phyloP scores from a whole-genome alignment of 257 asterid species.

The Capsicum baccatum region DNA sequence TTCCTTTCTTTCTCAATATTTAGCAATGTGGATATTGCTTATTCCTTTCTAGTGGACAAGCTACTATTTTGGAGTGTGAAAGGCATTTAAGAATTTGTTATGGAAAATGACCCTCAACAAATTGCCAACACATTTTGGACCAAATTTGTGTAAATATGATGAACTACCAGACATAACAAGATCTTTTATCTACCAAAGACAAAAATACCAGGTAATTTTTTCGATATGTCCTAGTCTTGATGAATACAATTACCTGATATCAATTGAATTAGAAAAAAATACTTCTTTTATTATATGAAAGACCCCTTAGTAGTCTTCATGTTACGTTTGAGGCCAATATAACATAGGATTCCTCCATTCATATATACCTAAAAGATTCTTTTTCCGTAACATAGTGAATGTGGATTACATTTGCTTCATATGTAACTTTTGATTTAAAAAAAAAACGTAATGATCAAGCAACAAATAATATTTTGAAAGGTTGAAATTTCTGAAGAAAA shows the following conservation, averaged over 20 bases:
- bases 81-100: not conserved
- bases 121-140: not conserved
- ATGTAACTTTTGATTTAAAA: not conserved
- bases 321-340: not conserved
- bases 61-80: not conserved
- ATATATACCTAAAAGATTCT: not conserved
- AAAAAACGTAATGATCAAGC: not conserved
- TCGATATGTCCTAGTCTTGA: too few relatives aligned
- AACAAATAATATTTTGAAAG: slow-evolving; percentile 13
- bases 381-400: not conserved
- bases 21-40: not conserved
- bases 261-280: not conserved
- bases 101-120: not conserved
- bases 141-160: not conserved
- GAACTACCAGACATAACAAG: not conserved
- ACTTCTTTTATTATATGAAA: not conserved
- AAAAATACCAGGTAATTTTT: too few relatives aligned
- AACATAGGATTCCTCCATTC: slow-evolving; percentile 14
- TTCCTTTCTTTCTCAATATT: not conserved
- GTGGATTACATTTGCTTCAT: not conserved
- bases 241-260: too few relatives aligned
- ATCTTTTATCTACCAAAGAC: too few relatives aligned
- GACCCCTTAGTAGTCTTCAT: not conserved
- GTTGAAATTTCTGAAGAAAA: not conserved
- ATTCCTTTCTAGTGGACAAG: slow-evolving; percentile 4